These are phyloP conservation scores for Rhinocladiella mackenziei DNA, from an alignment of 2,329 filamentous ascomycete genomes.

Conservation along the genomic window DNA sequence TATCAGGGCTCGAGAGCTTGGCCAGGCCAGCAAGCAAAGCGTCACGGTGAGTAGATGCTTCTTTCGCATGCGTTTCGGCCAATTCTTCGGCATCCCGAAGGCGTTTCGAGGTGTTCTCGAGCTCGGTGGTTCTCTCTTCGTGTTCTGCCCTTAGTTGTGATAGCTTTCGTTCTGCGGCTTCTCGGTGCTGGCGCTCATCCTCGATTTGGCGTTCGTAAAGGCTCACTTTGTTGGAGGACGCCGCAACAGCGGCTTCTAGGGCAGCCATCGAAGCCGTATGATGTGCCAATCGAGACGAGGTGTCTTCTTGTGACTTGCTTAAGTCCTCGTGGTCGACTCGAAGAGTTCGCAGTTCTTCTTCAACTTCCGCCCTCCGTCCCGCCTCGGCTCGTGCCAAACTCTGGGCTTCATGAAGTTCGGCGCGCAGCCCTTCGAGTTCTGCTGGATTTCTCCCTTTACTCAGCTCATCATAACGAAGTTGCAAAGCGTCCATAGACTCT, in stretches of 20 bases:
- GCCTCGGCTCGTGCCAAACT: constrained; percentile 76
- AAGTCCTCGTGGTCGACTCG: constrained; percentile 81
- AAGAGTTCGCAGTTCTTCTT: constrained; percentile 70
- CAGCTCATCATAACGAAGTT: constrained; percentile 77
- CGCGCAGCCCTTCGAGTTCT: constrained; percentile 79
- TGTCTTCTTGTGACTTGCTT: constrained; percentile 63
- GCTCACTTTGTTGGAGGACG: constrained; percentile 71
- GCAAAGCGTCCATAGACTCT: constrained; percentile 76
- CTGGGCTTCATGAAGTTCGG: constrained; percentile 77
- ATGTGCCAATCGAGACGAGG: constrained; percentile 62
- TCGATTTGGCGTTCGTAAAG: constrained; percentile 76
- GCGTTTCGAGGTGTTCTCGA: constrained; percentile 69
- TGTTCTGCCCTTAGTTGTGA: constrained; percentile 74
- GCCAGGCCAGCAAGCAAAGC: constrained; percentile 80
- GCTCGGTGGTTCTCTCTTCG: constrained; percentile 71
- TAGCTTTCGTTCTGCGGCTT: constrained; percentile 72
- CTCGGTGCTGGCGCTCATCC: constrained; percentile 73
- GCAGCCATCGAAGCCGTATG: constrained; percentile 68
- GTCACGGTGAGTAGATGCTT: constrained; percentile 78
- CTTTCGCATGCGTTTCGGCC: constrained; percentile 78
- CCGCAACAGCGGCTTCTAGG: constrained; percentile 70
- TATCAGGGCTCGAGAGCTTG: constrained; percentile 55
- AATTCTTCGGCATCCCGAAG: constrained; percentile 83
- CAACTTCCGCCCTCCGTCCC: constrained; percentile 70
- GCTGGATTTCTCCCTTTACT: constrained; percentile 78